Evolutionary conservation across 2,329 filamentous ascomycete species (phyloP).

Genomic region (Rutstroemia sp.): DNA sequence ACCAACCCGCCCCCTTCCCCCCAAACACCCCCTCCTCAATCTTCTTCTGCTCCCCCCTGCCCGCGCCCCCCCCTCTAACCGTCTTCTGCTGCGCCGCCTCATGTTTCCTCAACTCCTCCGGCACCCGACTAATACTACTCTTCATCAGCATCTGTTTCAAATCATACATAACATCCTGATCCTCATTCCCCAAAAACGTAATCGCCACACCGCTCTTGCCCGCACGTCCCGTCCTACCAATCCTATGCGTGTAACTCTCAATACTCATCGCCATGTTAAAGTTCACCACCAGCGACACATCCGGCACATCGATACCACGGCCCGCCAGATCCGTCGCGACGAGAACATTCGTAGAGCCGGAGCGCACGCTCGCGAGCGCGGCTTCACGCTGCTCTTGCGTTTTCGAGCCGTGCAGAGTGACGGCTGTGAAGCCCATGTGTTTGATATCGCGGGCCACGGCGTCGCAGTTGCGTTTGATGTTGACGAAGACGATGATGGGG

Average conservation of each 20-base stretch:
- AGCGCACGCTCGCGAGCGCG: slow-evolving; percentile 76
- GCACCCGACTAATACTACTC: slow-evolving; percentile 78
- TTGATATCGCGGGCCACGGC: slow-evolving; percentile 91
- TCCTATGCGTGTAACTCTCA: slow-evolving; percentile 92
- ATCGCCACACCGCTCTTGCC: slow-evolving; percentile 95
- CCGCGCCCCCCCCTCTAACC: slow-evolving; percentile 36
- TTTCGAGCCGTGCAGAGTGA: slow-evolving; percentile 91
- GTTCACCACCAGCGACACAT: slow-evolving; percentile 91
- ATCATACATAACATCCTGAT: slow-evolving; percentile 86
- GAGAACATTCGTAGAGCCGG: slow-evolving; percentile 74
- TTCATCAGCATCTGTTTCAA: slow-evolving; percentile 93
- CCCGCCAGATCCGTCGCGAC: slow-evolving; percentile 95
- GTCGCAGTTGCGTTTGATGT: slow-evolving; percentile 98
- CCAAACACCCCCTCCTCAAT: slow-evolving; percentile 35
- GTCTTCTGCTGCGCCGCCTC: slow-evolving; percentile 86
- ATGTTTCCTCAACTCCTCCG: slow-evolving; percentile 83
- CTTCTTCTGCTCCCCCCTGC: slow-evolving; percentile 43
- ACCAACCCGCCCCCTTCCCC: slow-evolving; percentile 27
- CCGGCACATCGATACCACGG: slow-evolving; percentile 93
- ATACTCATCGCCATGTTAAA: slow-evolving; percentile 97
- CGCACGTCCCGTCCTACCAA: slow-evolving; percentile 93
- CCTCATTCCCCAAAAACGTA: slow-evolving; percentile 89
- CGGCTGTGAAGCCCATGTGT: slow-evolving; percentile 80
- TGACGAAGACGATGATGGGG: slow-evolving; percentile 98
- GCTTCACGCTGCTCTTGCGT: slow-evolving; percentile 97